phyloP scores from a whole-genome alignment of 2,329 filamentous ascomycete genomes.

The Erysiphe pulchra region DNA sequence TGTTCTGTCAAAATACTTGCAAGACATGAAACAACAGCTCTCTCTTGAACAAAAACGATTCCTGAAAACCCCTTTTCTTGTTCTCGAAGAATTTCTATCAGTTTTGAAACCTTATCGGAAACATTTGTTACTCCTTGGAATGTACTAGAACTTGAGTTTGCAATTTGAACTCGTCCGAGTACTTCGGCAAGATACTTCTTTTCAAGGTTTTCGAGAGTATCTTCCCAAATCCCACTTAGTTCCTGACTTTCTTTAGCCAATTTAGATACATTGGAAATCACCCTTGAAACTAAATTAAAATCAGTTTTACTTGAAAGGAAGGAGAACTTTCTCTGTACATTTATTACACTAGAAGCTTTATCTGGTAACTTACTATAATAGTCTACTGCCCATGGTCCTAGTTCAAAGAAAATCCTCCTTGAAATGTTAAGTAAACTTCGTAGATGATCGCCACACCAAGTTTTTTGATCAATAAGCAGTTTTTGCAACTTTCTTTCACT shows the following conservation, averaged over 20 bases:
- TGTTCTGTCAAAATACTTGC: slow-evolving; percentile 18
- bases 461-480: slow-evolving; percentile 20
- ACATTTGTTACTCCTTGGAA: slow-evolving; percentile 11
- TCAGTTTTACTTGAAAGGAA: neutral
- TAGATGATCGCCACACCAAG: slow-evolving; percentile 28
- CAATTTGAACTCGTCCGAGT: slow-evolving; percentile 16
- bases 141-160: neutral
- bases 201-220: slow-evolving; percentile 16
- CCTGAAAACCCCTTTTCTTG: slow-evolving; percentile 20
- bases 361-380: slow-evolving; percentile 21
- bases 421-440: slow-evolving; percentile 25
- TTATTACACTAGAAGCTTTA: neutral
- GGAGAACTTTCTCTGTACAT: no score
- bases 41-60: slow-evolving; percentile 42
- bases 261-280: slow-evolving; percentile 21
- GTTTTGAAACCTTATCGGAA: slow-evolving; percentile 28
- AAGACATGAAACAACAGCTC: slow-evolving; percentile 33
- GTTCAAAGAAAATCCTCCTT: slow-evolving; percentile 23
- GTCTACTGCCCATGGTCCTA: slow-evolving; percentile 45
- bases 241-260: slow-evolving; percentile 15
- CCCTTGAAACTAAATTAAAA: slow-evolving; percentile 15
- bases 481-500: slow-evolving; percentile 16
- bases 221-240: slow-evolving; percentile 18
- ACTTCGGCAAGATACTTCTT: slow-evolving; percentile 26
- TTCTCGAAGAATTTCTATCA: slow-evolving; percentile 26